A percentile compares a stretch with the other conserved stretches of the same genome.
These are phyloP conservation scores for Oryza australiensis DNA, from an alignment of 176 grass and related monocot genomes.

Conservation along the genomic window DNA sequence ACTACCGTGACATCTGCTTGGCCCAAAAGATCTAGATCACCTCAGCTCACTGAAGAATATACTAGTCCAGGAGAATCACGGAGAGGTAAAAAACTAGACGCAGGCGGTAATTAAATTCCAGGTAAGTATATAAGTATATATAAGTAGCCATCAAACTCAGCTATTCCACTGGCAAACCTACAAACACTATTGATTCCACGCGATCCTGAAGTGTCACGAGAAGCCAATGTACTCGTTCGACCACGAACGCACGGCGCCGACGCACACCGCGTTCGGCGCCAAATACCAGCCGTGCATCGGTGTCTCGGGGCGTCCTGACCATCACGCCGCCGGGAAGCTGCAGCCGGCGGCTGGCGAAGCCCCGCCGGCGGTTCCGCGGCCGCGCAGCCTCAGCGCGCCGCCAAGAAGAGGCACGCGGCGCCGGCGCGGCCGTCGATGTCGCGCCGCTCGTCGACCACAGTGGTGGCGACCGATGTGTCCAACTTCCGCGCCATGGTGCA, in stretches of 20 bases:
- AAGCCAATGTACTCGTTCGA: slow-evolving; percentile 42
- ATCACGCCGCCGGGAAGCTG: background rate
- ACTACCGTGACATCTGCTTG: background rate
- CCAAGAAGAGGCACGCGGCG: slow-evolving; percentile 33
- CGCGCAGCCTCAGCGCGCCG: slow-evolving; percentile 17
- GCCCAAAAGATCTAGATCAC: too few relatives aligned
- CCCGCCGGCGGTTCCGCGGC: background rate
- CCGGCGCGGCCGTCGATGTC: slow-evolving; percentile 5
- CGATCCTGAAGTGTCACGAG: background rate
- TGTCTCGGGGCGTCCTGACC: background rate
- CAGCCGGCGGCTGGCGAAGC: background rate
- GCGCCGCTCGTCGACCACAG: slow-evolving; percentile 47
- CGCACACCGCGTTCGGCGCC: background rate
- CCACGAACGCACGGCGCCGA: slow-evolving; percentile 5
- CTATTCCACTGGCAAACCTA: background rate
- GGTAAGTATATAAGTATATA: background rate
- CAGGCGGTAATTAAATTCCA: background rate
- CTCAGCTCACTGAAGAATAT: background rate
- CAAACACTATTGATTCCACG: background rate
- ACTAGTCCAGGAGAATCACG: background rate
- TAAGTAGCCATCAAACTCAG: background rate
- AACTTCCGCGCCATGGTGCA: slow-evolving; percentile 98
- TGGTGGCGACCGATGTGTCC: slow-evolving; percentile 63
- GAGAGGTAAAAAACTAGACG: background rate
- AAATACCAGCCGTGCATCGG: slow-evolving; percentile 24